These are phyloP conservation scores for Cydonia oblonga DNA, from an alignment of 331 rosid genomes.

Conservation along the genomic window DNA sequence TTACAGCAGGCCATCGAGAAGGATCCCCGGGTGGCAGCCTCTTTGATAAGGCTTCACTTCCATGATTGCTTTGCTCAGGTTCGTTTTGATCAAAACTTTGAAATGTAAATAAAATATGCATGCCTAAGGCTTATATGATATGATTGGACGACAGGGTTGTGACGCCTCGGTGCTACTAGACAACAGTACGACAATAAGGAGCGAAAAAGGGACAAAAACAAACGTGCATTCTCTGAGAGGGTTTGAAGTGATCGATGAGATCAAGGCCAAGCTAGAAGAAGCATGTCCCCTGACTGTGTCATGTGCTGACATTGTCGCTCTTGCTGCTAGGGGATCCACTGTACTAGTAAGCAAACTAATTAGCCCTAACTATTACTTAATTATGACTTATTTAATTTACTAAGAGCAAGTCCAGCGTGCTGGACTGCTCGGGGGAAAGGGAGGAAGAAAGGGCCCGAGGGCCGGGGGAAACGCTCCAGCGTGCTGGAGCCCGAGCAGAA, in stretches of 20 bases:
- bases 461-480: too few species aligned
- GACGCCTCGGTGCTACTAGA: conserved; percentile 70
- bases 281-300: conserved; percentile 67
- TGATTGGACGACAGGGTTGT: conserved; percentile 38
- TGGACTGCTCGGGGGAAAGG: too few species aligned
- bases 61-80: conserved; percentile 83
- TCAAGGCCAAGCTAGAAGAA: conserved; percentile 57
- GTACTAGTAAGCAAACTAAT: conserved; percentile 33
- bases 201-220: conserved; percentile 52
- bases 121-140: background rate
- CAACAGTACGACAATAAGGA: conserved; percentile 28
- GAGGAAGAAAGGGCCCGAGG: too few species aligned
- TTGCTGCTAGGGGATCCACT: conserved; percentile 74
- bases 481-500: too few species aligned
- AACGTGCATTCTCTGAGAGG: conserved; percentile 70
- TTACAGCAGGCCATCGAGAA: conserved; percentile 49
- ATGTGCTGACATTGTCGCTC: conserved; percentile 68
- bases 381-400: background rate
- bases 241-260: conserved; percentile 65
- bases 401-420: too few species aligned
- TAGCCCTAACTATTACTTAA: background rate
- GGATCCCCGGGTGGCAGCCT: conserved; percentile 59
- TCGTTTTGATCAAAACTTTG: background rate
- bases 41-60: conserved; percentile 75
- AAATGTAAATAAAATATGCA: background rate